Percentiles rank a stretch among this genome's conserved stretches.
These are phyloP conservation scores for Tolypocladium ovalisporum DNA, from an alignment of 2,329 filamentous ascomycete genomes.

Conservation along the genomic window DNA sequence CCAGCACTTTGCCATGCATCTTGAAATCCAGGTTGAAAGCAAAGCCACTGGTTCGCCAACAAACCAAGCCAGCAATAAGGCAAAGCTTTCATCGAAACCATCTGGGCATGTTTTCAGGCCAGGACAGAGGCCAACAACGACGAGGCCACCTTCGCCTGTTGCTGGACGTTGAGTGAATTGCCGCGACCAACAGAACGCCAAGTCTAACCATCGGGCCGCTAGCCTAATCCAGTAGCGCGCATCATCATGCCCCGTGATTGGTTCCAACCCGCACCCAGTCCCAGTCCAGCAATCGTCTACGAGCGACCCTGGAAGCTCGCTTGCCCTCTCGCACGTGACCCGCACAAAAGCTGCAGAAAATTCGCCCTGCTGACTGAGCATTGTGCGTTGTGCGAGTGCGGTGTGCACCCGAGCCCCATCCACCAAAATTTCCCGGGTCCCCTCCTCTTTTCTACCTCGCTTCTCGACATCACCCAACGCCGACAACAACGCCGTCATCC, in stretches of 20 bases:
- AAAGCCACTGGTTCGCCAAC: too few relatives aligned
- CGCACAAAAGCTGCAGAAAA: constrained; percentile 7
- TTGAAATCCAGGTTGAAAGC: too few relatives aligned
- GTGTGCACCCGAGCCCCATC: constrained; percentile 5
- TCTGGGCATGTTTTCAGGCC: too few relatives aligned
- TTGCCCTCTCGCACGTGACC: constrained; percentile 16
- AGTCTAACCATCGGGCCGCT: background rate
- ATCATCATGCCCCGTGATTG: background rate
- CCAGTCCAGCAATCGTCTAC: background rate
- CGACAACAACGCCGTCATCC: constrained; percentile 19
- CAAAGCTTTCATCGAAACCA: background rate
- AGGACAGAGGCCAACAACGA: background rate
- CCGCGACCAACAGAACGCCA: background rate
- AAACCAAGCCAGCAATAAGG: too few relatives aligned
- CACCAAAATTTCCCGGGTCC: constrained; percentile 11
- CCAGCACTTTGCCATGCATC: background rate
- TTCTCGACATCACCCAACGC: constrained; percentile 15
- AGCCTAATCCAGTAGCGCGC: background rate
- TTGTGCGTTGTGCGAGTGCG: background rate
- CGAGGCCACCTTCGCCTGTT: background rate
- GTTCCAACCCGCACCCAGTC: background rate
- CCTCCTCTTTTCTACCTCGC: constrained; percentile 6
- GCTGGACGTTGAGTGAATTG: background rate
- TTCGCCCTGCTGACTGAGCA: background rate
- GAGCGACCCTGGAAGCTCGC: constrained; percentile 2